phyloP scores from a whole-genome alignment of 2,329 filamentous ascomycete genomes.

The Diatrype stigma region DNA sequence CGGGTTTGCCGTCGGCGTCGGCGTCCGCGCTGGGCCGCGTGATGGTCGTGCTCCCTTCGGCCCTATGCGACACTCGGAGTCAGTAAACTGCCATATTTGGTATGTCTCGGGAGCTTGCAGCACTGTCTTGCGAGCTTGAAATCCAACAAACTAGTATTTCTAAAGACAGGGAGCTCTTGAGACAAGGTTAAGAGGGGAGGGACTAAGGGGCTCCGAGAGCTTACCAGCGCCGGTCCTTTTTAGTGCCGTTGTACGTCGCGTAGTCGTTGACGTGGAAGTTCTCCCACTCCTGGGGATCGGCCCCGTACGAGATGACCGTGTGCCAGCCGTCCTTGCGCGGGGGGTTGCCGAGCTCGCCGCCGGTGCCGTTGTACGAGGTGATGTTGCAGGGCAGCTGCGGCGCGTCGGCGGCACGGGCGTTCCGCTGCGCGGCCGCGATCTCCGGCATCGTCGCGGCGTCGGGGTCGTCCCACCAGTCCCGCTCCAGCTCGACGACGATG shows the following conservation, averaged over 20 bases:
- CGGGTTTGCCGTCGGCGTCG: slow-evolving; percentile 14
- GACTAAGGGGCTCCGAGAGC: too few species aligned
- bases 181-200: too few species aligned
- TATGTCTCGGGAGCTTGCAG: too few species aligned
- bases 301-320: slow-evolving; percentile 32
- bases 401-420: slow-evolving; percentile 25
- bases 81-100: too few species aligned
- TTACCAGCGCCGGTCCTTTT: slow-evolving; percentile 33
- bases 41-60: slow-evolving; percentile 31
- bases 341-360: slow-evolving; percentile 28
- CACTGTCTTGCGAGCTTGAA: too few species aligned
- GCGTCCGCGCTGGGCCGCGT: slow-evolving; percentile 13
- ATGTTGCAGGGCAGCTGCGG: slow-evolving; percentile 25
- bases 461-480: slow-evolving; percentile 32
- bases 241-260: slow-evolving; percentile 27
- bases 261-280: slow-evolving; percentile 33
- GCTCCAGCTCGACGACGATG: slow-evolving; percentile 31
- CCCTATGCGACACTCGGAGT: too few species aligned
- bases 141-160: too few species aligned
- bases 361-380: slow-evolving; percentile 31
- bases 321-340: slow-evolving; percentile 33
- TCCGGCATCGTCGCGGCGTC: slow-evolving; percentile 30
- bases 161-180: too few species aligned
- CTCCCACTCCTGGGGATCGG: slow-evolving; percentile 32
- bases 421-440: slow-evolving; percentile 24